Base-by-base conservation (phyloP, 768 basidiomycete species). In the Lentinula aciculospora region DNA sequence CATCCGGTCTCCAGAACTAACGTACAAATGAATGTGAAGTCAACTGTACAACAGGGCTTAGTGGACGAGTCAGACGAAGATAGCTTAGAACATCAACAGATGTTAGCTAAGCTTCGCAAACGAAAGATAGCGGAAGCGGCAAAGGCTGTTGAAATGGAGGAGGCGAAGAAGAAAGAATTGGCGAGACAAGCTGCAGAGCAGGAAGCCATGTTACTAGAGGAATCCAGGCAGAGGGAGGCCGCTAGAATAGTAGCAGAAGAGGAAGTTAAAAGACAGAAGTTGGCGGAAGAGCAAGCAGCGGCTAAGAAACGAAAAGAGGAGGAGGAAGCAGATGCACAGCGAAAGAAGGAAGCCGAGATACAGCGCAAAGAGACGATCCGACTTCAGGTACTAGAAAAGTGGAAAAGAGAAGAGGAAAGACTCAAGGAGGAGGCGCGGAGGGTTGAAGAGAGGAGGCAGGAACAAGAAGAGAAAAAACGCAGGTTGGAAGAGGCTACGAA, bases 331-430 rank as follows among this genome's bases (percentile, higher is more conserved):
- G 62, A 63, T 57, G 29, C 61, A 61, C 57, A 63, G 65, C 58
- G 12, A 54, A 64, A 66, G 63, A 65, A 69, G 34, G 64, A 67
- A 40, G 71, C 65, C 48, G 66, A 64, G 15, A 59, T 42, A 36
- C 56, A 51, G 31, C 64, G 63, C 58, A 69, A 68, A 62, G 69
- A 62, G 57, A n/a, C 8, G n/a, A 46, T 13, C 2, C 31, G 19
- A 29, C n/a, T 23, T n/a, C 3, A 56, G 27, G 45, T 32, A 21
- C 45, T 55, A 31, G 53, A 55, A 32, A 40, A 21, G 36, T 21
- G n/a, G 19, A 46, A 29, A 15, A 6, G 19, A 25, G 29, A 45
- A 37, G 58, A 58, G 32, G 50, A 45, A 37, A 53, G 32, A 32
- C 19, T 7, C 19, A 21, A 53, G 19, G 40, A 29, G 65, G 75